These are phyloP conservation scores for Penium margaritaceum DNA, from an alignment of 139 green algal genomes.

Conservation along the genomic window DNA sequence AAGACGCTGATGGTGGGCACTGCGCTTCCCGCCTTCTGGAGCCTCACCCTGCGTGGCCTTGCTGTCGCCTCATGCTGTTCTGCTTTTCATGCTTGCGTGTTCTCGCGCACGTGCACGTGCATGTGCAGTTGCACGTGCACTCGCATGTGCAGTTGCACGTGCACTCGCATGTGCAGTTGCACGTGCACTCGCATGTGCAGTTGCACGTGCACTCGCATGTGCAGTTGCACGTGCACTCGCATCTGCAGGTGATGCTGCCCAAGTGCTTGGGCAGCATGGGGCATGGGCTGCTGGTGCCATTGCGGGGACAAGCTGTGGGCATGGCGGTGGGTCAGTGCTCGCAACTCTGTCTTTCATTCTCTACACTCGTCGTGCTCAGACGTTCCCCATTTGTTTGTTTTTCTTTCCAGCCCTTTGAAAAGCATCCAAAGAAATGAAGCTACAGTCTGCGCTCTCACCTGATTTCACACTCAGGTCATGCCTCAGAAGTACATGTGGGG, in stretches of 20 bases:
- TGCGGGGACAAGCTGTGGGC: not conserved
- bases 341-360: not conserved
- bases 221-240: no score
- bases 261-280: slow-evolving; percentile 9
- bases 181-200: no score
- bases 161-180: no score
- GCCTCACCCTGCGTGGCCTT: not conserved
- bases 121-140: not conserved
- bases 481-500: slow-evolving; percentile 11
- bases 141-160: no score
- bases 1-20: no score
- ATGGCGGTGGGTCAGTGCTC: not conserved
- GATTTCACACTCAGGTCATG: slow-evolving; percentile 13
- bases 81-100: not conserved
- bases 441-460: not conserved
- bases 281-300: not conserved
- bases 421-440: no score
- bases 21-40: not conserved
- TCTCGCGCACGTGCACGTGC: not conserved
- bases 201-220: no score
- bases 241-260: slow-evolving; percentile 19
- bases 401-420: no score
- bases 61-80: not conserved
- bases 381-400: not conserved
- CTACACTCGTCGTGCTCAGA: not conserved